Percentiles rank a stretch among this genome's conserved stretches.
phyloP scores from a whole-genome alignment of 2,329 filamentous ascomycete species.

The Claviceps sp. region DNA sequence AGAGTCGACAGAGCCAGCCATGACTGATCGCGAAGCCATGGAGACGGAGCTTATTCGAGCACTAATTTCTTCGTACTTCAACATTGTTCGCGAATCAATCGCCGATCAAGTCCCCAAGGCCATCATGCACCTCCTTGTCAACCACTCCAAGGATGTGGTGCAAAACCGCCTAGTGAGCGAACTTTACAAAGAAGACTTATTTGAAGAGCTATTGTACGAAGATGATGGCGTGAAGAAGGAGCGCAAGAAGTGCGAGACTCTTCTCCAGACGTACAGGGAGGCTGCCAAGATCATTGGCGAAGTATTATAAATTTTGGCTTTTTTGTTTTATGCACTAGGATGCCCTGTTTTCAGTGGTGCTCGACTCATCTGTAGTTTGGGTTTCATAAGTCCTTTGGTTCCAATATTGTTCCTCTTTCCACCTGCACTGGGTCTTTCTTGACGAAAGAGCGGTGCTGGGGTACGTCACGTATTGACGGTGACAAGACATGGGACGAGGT shows the following conservation, averaged over 20 bases:
- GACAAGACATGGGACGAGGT: background rate
- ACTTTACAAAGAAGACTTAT: conserved; percentile 82
- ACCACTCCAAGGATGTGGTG: conserved; percentile 95
- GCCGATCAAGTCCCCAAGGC: conserved; percentile 97
- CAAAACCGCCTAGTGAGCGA: conserved; percentile 94
- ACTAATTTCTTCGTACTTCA: conserved; percentile 96
- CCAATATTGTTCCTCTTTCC: too few species aligned
- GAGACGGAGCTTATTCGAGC: conserved; percentile 95
- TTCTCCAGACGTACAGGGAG: conserved; percentile 91
- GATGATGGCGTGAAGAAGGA: conserved; percentile 96
- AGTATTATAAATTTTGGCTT: conserved; percentile 49
- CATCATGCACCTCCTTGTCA: conserved; percentile 96
- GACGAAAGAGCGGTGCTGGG: too few species aligned
- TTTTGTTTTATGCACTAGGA: too few species aligned
- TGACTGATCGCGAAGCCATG: conserved; percentile 91
- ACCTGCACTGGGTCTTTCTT: too few species aligned
- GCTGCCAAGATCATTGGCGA: conserved; percentile 97
- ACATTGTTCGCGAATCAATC: conserved; percentile 97
- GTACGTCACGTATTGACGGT: background rate
- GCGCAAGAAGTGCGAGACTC: conserved; percentile 94
- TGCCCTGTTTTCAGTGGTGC: background rate
- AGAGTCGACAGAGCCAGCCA: conserved; percentile 60
- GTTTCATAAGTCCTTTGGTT: too few species aligned
- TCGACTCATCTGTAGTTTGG: background rate
- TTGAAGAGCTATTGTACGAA: conserved; percentile 89